Conservation (phyloP, 495 filamentous ascomycete genomes). For the Aspergillus bridgeri region DNA sequence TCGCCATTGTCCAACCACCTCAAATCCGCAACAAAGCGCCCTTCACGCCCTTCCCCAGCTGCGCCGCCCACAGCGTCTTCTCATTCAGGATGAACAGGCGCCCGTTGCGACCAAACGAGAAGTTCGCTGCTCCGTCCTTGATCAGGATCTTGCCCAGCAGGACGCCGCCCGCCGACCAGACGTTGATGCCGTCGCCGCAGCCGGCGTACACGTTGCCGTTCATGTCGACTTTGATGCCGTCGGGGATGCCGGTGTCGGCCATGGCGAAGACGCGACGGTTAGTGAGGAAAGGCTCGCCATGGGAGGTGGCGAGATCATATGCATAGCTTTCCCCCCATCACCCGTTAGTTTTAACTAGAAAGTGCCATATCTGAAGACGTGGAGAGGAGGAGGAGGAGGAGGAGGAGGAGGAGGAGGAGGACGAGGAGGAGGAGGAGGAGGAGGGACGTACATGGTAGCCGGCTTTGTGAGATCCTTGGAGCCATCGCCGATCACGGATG, state of each 20-base stretch:
- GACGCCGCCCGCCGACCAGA: conserved; percentile 56
- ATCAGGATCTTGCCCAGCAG: conserved; percentile 52
- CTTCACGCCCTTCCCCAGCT: conserved; percentile 25
- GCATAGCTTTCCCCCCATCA: conserved; percentile 31
- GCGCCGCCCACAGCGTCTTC: conserved; percentile 39
- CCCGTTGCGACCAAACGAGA: conserved; percentile 42
- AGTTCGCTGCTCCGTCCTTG: conserved; percentile 37
- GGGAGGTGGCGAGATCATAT: conserved; percentile 20
- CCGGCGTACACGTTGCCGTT: conserved; percentile 61
- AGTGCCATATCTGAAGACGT: too few species aligned
- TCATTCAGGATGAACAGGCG: conserved; percentile 43
- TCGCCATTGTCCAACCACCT: background rate
- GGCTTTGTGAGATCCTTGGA: conserved; percentile 14
- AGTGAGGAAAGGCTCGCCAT: conserved; percentile 37
- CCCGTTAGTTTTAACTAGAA: too few species aligned
- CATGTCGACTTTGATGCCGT: conserved; percentile 59
- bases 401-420: too few species aligned
- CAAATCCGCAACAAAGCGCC: conserved; percentile 28
- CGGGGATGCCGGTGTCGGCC: conserved; percentile 50
- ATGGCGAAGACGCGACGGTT: conserved; percentile 60
- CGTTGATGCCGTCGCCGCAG: conserved; percentile 58
- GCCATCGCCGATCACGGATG: conserved; percentile 22
- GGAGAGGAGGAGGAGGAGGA: too few species aligned
- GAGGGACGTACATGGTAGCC: conserved; percentile 24
- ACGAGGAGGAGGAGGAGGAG: background rate